Conservation (phyloP, 306 rosid genomes). For the Quercus robur region DNA sequence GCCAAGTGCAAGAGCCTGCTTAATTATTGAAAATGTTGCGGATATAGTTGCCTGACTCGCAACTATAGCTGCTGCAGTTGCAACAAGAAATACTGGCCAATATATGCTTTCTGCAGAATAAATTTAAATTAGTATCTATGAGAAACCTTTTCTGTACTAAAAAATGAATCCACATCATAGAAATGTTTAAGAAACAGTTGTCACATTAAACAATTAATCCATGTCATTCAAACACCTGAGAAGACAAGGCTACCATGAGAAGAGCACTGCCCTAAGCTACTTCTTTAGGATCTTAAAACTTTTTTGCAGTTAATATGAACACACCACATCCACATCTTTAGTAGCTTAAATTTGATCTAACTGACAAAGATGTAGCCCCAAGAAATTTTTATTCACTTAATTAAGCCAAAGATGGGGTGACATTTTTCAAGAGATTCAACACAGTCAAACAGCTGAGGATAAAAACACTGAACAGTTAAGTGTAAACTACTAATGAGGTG, state of each 20-base stretch:
- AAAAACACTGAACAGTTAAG: not conserved
- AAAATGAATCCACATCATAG: constrained; percentile 2
- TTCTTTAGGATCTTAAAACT: not conserved
- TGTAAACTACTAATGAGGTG: not conserved
- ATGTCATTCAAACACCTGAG: not conserved
- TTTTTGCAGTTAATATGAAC: not conserved
- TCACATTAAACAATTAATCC: not conserved
- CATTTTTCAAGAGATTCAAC: not conserved
- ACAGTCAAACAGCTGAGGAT: not conserved
- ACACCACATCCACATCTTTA: not conserved
- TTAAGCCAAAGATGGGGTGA: not conserved
- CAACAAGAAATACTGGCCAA: constrained; percentile 88
- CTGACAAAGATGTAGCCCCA: not conserved
- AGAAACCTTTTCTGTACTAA: constrained; percentile 5
- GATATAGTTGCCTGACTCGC: constrained; percentile 94
- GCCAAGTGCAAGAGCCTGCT: constrained; percentile 96
- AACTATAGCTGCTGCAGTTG: constrained; percentile 90
- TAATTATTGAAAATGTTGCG: constrained; percentile 85
- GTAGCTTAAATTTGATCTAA: not conserved
- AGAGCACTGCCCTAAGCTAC: not conserved
- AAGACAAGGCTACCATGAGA: not conserved
- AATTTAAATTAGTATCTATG: constrained; percentile 23
- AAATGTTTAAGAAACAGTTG: not conserved
- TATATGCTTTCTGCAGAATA: constrained; percentile 53
- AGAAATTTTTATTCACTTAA: not conserved